These are phyloP conservation scores for Priceomyces melissophilus DNA, from an alignment of 805 yeast genomes.

Conservation along the genomic window DNA sequence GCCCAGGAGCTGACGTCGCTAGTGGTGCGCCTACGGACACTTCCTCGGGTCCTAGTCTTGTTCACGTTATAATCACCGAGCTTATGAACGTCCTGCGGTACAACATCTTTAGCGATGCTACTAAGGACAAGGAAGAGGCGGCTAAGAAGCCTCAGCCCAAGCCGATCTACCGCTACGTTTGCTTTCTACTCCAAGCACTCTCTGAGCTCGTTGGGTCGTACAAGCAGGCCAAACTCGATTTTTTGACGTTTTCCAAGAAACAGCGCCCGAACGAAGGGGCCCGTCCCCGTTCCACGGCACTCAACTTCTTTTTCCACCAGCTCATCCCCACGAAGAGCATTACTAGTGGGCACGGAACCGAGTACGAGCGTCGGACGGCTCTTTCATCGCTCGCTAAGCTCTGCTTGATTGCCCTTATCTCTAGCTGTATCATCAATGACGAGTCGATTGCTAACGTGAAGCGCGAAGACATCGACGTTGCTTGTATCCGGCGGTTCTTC, in stretches of 20 bases:
- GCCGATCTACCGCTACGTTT: slow-evolving; percentile 57
- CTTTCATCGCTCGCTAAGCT: slow-evolving; percentile 62
- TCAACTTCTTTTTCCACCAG: slow-evolving; percentile 75
- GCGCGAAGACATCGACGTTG: slow-evolving; percentile 63
- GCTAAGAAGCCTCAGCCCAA: slow-evolving; percentile 21
- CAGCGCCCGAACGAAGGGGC: slow-evolving; percentile 29
- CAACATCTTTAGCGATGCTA: slow-evolving; percentile 28
- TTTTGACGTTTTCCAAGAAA: slow-evolving; percentile 72
- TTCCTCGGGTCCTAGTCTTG: slow-evolving; percentile 41
- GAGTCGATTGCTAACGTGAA: slow-evolving; percentile 43
- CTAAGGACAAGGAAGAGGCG: slow-evolving; percentile 19
- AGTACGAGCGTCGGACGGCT: slow-evolving; percentile 48
- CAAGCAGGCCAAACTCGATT: slow-evolving; percentile 76
- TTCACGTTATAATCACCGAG: slow-evolving; percentile 62
- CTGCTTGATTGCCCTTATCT: slow-evolving; percentile 59
- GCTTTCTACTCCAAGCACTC: slow-evolving; percentile 63
- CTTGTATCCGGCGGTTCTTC: slow-evolving; percentile 68
- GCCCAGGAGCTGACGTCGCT: too few relatives aligned
- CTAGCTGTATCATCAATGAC: slow-evolving; percentile 54
- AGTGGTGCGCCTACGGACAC: neutral
- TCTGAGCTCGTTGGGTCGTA: slow-evolving; percentile 76
- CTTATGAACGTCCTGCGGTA: slow-evolving; percentile 47
- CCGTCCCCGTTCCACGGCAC: slow-evolving; percentile 73
- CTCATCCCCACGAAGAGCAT: slow-evolving; percentile 56
- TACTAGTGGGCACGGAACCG: slow-evolving; percentile 34